These are phyloP conservation scores for Cyclocybe cylindracea DNA, from an alignment of 768 basidiomycete genomes.

Conservation along the genomic window DNA sequence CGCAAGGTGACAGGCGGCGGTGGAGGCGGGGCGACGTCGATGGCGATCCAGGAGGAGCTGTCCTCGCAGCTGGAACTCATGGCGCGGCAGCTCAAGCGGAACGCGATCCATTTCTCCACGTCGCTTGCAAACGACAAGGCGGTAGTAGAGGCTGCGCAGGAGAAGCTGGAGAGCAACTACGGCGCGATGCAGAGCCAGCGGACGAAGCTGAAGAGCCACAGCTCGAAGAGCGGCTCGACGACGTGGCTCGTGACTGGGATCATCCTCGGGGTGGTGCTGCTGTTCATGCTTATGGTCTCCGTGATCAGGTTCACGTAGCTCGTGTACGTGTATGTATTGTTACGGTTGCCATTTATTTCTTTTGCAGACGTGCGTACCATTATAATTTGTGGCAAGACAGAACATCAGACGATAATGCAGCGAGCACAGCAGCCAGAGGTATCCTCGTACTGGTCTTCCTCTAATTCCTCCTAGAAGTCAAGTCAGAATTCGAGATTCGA, in stretches of 20 bases:
- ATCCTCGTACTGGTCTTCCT: no score
- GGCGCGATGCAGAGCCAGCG: conserved; percentile 70
- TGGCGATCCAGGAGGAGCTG: conserved; percentile 68
- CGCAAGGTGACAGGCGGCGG: conserved; percentile 1
- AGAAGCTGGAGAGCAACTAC: conserved; percentile 75
- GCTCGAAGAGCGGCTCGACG: conserved; percentile 65
- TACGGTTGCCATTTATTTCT: no score
- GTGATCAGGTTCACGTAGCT: conserved; percentile 56
- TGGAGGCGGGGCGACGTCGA: conserved; percentile 24
- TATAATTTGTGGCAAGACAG: no score
- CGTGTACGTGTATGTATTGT: no score
- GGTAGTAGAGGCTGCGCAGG: conserved; percentile 64
- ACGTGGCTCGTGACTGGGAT: conserved; percentile 72
- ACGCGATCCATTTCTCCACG: conserved; percentile 76
- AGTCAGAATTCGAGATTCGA: no score
- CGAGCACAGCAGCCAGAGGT: no score
- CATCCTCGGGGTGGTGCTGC: conserved; percentile 62
- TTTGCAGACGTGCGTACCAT: no score
- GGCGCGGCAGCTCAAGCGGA: conserved; percentile 85
- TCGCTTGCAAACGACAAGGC: conserved; percentile 74
- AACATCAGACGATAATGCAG: no score
- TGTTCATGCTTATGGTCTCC: conserved; percentile 73
- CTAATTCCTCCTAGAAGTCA: no score
- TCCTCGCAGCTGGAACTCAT: conserved; percentile 76
- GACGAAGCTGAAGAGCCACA: conserved; percentile 57